phyloP scores from a whole-genome alignment of 1,139 yeast species.

The Magnusiomyces magnusii region DNA sequence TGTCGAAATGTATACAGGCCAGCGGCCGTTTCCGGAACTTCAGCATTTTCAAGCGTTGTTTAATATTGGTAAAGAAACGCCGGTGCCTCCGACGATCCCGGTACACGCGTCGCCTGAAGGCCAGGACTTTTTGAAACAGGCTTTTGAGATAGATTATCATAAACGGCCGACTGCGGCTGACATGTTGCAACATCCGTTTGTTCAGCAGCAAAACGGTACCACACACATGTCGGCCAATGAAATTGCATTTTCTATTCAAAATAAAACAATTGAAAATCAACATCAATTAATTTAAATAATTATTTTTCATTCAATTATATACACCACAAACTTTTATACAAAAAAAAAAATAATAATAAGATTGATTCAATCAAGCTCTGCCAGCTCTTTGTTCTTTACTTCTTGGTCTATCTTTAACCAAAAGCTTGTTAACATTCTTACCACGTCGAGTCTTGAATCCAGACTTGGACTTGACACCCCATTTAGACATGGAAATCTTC shows the following conservation, averaged over 20 bases:
- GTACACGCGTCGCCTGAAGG: slow-evolving; percentile 62
- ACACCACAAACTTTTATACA: too few species aligned
- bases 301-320: too few species aligned
- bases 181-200: slow-evolving; percentile 50
- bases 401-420: slow-evolving; percentile 60
- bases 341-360: not conserved
- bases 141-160: slow-evolving; percentile 69
- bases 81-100: slow-evolving; percentile 68
- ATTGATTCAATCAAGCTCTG: slow-evolving; percentile 7
- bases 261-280: not conserved
- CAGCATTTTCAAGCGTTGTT: slow-evolving; percentile 96
- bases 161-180: slow-evolving; percentile 69
- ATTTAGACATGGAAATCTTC: slow-evolving; percentile 87
- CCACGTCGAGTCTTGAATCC: slow-evolving; percentile 92
- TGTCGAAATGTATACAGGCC: slow-evolving; percentile 91
- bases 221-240: not conserved
- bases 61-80: slow-evolving; percentile 63
- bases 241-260: not conserved
- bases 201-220: not conserved
- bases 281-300: too few species aligned
- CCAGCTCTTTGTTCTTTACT: slow-evolving; percentile 26
- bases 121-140: slow-evolving; percentile 51
- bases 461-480: slow-evolving; percentile 92
- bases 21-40: slow-evolving; percentile 89
- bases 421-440: slow-evolving; percentile 70